Evolutionary conservation across 2,329 filamentous ascomycete species (phyloP).

Genomic region (Calonectria montana): DNA sequence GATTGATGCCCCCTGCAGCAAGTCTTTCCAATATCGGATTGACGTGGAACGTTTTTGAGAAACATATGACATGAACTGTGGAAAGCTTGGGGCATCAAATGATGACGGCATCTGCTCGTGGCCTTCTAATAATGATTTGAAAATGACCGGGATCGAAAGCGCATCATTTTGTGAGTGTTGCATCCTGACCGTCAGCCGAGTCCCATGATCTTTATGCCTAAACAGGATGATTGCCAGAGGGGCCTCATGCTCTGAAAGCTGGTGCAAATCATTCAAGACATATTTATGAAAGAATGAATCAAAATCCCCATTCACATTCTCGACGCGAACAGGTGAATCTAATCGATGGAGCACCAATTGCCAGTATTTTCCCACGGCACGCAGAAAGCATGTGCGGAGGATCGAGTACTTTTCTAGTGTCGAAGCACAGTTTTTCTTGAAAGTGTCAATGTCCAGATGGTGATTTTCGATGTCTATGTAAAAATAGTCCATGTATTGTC

Average conservation of each 20-base stretch:
- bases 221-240: neutral
- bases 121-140: neutral
- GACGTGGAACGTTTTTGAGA: neutral
- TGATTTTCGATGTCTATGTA: neutral
- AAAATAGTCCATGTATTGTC: neutral
- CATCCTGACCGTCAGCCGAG: neutral
- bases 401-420: neutral
- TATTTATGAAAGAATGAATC: neutral
- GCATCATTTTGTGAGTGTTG: neutral
- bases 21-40: neutral
- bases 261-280: neutral
- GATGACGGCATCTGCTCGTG: neutral
- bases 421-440: neutral
- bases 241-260: neutral
- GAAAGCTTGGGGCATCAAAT: neutral
- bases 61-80: neutral
- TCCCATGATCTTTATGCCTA: neutral
- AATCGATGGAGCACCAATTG: neutral
- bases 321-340: neutral
- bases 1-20: neutral
- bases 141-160: neutral
- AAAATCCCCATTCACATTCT: neutral
- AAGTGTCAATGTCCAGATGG: neutral
- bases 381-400: neutral
- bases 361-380: neutral